Conservation (phyloP, 2,329 filamentous ascomycete species). For the Sclerotinia glacialis region DNA sequence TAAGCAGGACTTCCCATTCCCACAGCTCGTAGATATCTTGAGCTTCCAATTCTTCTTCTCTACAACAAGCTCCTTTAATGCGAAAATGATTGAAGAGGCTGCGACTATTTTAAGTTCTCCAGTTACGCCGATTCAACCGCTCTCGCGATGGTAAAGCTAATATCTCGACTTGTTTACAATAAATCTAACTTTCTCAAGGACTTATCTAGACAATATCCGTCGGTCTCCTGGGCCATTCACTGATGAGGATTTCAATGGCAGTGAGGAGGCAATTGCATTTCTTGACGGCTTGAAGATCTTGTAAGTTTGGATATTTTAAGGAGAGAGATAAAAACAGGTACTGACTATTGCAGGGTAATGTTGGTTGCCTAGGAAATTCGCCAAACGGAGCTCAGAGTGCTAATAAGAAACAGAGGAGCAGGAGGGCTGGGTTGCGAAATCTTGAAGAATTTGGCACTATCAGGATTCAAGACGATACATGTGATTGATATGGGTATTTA, state of each 20-base stretch:
- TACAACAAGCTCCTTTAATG: background rate
- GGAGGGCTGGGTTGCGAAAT: slow-evolving; percentile 96
- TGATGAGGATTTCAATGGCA: slow-evolving; percentile 53
- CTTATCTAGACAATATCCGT: slow-evolving; percentile 78
- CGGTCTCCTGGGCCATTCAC: slow-evolving; percentile 77
- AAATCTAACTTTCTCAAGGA: slow-evolving; percentile 53
- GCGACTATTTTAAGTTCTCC: background rate
- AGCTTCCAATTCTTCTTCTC: background rate
- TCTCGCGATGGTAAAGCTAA: slow-evolving; percentile 31
- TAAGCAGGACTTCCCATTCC: slow-evolving; percentile 22
- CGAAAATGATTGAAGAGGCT: background rate
- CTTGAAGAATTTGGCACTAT: slow-evolving; percentile 90
- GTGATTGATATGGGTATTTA: slow-evolving; percentile 91
- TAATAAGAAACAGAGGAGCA: slow-evolving; percentile 63
- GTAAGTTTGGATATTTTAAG: slow-evolving; percentile 43
- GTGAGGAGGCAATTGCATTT: slow-evolving; percentile 51
- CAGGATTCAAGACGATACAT: slow-evolving; percentile 94
- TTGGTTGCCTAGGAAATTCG: slow-evolving; percentile 30
- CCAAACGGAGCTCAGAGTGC: background rate
- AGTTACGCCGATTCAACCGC: background rate
- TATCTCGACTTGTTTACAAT: background rate
- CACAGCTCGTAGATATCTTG: background rate
- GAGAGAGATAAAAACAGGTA: slow-evolving; percentile 25
- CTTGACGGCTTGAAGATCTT: slow-evolving; percentile 73
- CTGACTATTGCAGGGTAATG: slow-evolving; percentile 35